A percentile compares a stretch with the other conserved stretches of the same genome.
Evolutionary conservation across 1,284 basidiomycete genomes (phyloP).

Genomic region (Tilletia walkeri): DNA sequence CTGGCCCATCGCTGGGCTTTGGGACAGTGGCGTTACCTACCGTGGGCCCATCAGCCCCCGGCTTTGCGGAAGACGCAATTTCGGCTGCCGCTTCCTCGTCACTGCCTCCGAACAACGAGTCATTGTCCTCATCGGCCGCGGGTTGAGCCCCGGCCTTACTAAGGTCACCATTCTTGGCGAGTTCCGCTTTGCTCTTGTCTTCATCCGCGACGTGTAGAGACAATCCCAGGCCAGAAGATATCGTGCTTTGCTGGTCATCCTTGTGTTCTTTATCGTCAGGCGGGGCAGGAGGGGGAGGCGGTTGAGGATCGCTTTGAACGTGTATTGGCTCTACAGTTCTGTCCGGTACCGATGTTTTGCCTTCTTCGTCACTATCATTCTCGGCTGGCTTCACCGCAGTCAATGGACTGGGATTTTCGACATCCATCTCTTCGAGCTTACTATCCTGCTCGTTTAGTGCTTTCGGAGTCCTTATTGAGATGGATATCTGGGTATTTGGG

Average conservation of each 20-base stretch:
- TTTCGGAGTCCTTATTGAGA: background rate
- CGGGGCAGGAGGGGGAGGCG: slow-evolving; percentile 6
- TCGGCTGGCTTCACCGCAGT: slow-evolving; percentile 1
- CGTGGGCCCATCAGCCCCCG: background rate
- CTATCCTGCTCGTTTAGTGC: no score
- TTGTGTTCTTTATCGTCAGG: background rate
- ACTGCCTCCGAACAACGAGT: slow-evolving; percentile 31
- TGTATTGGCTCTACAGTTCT: background rate
- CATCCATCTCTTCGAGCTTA: background rate
- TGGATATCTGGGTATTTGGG: slow-evolving; percentile 3
- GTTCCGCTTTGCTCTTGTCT: slow-evolving; percentile 23
- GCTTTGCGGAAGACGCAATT: no score
- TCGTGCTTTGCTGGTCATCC: background rate
- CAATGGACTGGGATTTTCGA: background rate
- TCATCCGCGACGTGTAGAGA: background rate
- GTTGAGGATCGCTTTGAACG: background rate
- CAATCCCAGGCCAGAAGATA: no score
- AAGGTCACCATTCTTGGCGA: background rate
- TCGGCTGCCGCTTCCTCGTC: slow-evolving; percentile 12
- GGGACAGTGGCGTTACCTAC: background rate
- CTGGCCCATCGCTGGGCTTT: background rate
- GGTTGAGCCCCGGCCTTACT: no score
- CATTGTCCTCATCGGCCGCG: slow-evolving; percentile 36
- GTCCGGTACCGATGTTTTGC: background rate
- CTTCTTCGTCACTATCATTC: background rate